Base-by-base conservation (phyloP, 2,329 filamentous ascomycete species). In the Pyrenophora graminea region DNA sequence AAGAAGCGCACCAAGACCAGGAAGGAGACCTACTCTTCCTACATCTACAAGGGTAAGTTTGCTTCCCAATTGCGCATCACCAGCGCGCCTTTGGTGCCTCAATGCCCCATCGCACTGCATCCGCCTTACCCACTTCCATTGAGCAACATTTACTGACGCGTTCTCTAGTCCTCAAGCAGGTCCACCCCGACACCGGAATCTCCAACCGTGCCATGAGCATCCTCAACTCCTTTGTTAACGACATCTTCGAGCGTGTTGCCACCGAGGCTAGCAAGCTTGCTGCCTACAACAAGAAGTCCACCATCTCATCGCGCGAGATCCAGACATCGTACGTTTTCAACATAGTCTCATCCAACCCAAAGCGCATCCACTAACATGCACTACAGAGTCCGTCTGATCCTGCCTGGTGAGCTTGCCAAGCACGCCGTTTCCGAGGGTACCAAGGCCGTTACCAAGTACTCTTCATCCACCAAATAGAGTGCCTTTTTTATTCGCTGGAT, bases 251-350 rank as follows among this genome's bases (percentile, higher is more conserved):
- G 88, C 92, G 94, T 70, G 93, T 99, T 68, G 94, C 94, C 63
- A 97, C 94, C 53, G 94, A 99, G 81, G 94, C 94, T 45, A 96
- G 91, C 76, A 99, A 99, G 88, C 88, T 99, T 57, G 94, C 94
- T 68, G 94, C 94, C 61, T 99, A 99, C 85, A 99, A 99, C 89
- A 99, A 97, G 89, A 99, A 99, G 86, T 97, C 93, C 44, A 99
- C 94, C 76, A 99, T 99, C 81, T 97, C 93, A 47, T 97, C 94
- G 66, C 89, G 94, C 74, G 94, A 99, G 82, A 99, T 99, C 76
- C 94, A 99, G 85, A 99, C 94, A 69, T 97, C 94, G 79, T 86
- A 78, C 64, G 83, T 80, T 54, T 37, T 47, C 4, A n/a, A 18
- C 19, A 6, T 12, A 3, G 8, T 30, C 19, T 9, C 6, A n/a